Percentiles rank a stretch among this genome's conserved stretches.
Evolutionary conservation across 192 early-diverging fungal genomes (phyloP).

Genomic region (Endogone sp.): DNA sequence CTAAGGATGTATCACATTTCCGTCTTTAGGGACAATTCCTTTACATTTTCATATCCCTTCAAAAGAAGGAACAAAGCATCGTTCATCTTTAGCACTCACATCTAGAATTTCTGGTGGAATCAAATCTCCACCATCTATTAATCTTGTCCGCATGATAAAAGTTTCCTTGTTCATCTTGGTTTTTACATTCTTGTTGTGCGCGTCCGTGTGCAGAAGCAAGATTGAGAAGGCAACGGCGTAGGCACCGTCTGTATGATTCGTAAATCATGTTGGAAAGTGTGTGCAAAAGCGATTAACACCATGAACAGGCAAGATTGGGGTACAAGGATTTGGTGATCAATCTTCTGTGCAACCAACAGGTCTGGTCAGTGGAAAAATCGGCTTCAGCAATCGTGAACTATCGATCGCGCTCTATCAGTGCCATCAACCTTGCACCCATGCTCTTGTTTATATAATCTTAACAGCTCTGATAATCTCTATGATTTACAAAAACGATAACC

Average conservation of each 20-base stretch:
- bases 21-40: too few relatives aligned
- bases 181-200: conserved; percentile 76
- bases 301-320: too few relatives aligned
- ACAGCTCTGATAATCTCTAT: too few relatives aligned
- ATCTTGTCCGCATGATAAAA: conserved; percentile 66
- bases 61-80: not conserved
- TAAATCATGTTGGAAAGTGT: not conserved
- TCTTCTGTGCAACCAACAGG: too few relatives aligned
- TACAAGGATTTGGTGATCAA: not conserved
- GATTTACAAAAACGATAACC: not conserved
- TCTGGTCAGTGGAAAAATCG: too few relatives aligned
- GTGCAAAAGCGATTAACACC: not conserved
- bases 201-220: conserved; percentile 81
- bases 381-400: too few relatives aligned
- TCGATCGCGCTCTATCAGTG: too few relatives aligned
- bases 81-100: conserved; percentile 28
- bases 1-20: too few relatives aligned
- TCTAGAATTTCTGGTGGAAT: conserved; percentile 71
- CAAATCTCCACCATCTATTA: conserved; percentile 61
- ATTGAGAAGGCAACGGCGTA: conserved; percentile 80
- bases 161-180: conserved; percentile 81
- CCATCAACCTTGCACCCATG: not conserved
- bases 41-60: too few relatives aligned
- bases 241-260: conserved; percentile 47
- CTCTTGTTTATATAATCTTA: not conserved